Conservation (phyloP, 1,139 yeast species). For the Sugiyamaella xylanicola region DNA sequence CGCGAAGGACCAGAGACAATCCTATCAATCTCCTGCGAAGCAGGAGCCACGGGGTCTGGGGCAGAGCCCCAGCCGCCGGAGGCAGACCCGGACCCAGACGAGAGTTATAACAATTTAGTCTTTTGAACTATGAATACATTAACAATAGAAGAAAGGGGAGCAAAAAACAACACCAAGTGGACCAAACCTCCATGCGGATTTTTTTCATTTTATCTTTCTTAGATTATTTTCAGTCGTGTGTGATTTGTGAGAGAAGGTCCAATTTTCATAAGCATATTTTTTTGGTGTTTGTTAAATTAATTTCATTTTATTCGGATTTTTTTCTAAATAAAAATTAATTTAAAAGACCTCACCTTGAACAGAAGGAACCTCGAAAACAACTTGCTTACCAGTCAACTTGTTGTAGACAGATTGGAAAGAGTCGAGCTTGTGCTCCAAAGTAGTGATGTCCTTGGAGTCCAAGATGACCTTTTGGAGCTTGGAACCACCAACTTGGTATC, state of each 20-base stretch:
- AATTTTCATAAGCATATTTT: constrained; percentile 6
- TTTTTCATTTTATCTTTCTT: constrained; percentile 8
- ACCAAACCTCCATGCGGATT: constrained; percentile 10
- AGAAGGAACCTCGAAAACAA: constrained; percentile 92
- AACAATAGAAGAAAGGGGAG: constrained; percentile 15
- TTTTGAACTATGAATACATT: constrained; percentile 18
- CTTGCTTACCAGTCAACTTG: constrained; percentile 99
- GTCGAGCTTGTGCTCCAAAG: constrained; percentile 98
- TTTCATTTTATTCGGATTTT: constrained; percentile 8
- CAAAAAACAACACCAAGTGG: constrained; percentile 15
- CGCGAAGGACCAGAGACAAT: no score
- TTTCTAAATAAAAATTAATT: constrained; percentile 33
- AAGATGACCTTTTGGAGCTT: constrained; percentile 97
- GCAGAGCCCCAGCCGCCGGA: constrained; percentile 10
- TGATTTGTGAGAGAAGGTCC: constrained; percentile 5
- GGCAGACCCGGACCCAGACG: background rate
- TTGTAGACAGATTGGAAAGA: constrained; percentile 98
- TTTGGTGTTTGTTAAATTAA: background rate
- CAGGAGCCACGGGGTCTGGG: constrained; percentile 4
- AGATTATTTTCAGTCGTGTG: constrained; percentile 9
- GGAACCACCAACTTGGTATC: constrained; percentile 99
- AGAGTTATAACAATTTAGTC: background rate
- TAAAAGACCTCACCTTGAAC: constrained; percentile 63
- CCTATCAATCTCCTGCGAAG: background rate
- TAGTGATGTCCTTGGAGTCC: constrained; percentile 96